Evolutionary conservation across 768 basidiomycete genomes (phyloP).

Genomic region (Boletellus emodensis): DNA sequence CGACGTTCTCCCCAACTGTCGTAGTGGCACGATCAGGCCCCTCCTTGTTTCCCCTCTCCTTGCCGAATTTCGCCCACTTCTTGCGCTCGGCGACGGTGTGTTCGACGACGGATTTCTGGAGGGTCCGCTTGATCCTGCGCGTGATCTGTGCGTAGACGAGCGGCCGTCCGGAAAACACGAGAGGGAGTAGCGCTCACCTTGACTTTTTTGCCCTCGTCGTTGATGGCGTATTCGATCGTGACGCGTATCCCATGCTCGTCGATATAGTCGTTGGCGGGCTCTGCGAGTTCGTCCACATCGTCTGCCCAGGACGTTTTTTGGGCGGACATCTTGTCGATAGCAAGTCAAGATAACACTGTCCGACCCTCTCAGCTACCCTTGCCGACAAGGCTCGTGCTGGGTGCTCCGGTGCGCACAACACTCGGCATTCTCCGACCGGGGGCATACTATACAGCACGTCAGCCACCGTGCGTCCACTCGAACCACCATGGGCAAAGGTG

Average conservation of each 20-base stretch:
- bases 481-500: slow-evolving; percentile 73
- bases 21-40: slow-evolving; percentile 94
- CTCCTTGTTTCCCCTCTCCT: slow-evolving; percentile 79
- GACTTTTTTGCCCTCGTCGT: slow-evolving; percentile 93
- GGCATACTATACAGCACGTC: slow-evolving; percentile 38
- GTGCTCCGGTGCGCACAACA: too few species aligned
- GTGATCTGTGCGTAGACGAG: slow-evolving; percentile 57
- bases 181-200: slow-evolving; percentile 51
- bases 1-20: slow-evolving; percentile 77
- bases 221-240: slow-evolving; percentile 75
- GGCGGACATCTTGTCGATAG: slow-evolving; percentile 16
- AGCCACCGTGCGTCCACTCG: slow-evolving; percentile 29
- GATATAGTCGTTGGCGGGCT: slow-evolving; percentile 56
- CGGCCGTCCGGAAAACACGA: not conserved
- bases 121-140: slow-evolving; percentile 75
- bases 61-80: slow-evolving; percentile 91
- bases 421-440: slow-evolving; percentile 30
- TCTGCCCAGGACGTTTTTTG: slow-evolving; percentile 84
- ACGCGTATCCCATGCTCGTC: slow-evolving; percentile 87
- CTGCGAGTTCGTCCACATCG: slow-evolving; percentile 76
- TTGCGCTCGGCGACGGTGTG: slow-evolving; percentile 92
- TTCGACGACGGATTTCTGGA: slow-evolving; percentile 91
- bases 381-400: too few species aligned
- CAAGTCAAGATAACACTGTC: slow-evolving; percentile 8
- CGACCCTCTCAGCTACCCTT: too few species aligned